Conservation (phyloP, 2,329 filamentous ascomycete genomes). For the Thermomyces lanuginosus region DNA sequence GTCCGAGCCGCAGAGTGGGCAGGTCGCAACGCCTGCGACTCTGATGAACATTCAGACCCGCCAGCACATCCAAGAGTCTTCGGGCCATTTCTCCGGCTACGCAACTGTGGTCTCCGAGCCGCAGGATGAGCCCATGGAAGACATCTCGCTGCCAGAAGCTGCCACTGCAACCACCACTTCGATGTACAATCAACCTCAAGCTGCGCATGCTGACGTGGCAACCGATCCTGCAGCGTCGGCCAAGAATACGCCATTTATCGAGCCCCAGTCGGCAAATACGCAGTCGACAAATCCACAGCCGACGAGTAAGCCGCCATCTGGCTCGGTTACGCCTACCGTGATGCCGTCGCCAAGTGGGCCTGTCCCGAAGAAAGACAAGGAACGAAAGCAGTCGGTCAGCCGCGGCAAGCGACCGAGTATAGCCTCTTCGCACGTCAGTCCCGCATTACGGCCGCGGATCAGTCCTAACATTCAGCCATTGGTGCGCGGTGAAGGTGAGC, state of each 20-base stretch:
- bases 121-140: slow-evolving; percentile 44
- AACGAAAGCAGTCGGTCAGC: slow-evolving; percentile 34
- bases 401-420: slow-evolving; percentile 60
- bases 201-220: too few species aligned
- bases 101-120: slow-evolving; percentile 24
- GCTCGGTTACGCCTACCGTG: slow-evolving; percentile 34
- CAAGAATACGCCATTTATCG: slow-evolving; percentile 40
- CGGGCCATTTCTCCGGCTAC: slow-evolving; percentile 19
- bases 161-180: slow-evolving; percentile 37
- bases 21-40: slow-evolving; percentile 72
- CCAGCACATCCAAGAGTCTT: slow-evolving; percentile 23
- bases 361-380: slow-evolving; percentile 23
- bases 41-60: slow-evolving; percentile 57
- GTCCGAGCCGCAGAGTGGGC: slow-evolving; percentile 19
- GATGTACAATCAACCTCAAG: too few species aligned
- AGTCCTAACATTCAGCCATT: slow-evolving; percentile 90
- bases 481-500: slow-evolving; percentile 52
- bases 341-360: slow-evolving; percentile 36
- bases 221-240: slow-evolving; percentile 49
- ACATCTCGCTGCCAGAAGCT: slow-evolving; percentile 59
- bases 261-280: slow-evolving; percentile 21
- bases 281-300: too few species aligned
- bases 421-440: slow-evolving; percentile 62
- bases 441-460: slow-evolving; percentile 72
- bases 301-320: slow-evolving; percentile 14